Evolutionary conservation across 2,329 filamentous ascomycete genomes (phyloP), one percentile per base, ranked within the genome.

Genomic region (Trichoderma afroharzianum): DNA sequence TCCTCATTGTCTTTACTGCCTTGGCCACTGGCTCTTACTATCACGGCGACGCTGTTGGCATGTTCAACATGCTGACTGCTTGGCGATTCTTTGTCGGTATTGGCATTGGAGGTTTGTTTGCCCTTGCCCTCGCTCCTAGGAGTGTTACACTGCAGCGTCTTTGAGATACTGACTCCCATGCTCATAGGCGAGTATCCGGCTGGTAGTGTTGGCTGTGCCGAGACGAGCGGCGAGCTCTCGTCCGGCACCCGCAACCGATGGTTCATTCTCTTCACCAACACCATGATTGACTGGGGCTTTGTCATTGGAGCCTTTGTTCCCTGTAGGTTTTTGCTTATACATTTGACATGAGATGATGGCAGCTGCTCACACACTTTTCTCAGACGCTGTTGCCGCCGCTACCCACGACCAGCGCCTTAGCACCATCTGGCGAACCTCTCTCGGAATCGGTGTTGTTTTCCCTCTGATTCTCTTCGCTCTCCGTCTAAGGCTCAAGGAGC

Each of bases 191-290:
- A 95, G 80, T 95, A 94, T 76, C 93, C 93, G 0, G 92, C 93
- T 55, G 95, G 95, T 4, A 93, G 90, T 72, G 95, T 98, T 0
- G 93, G 92, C 2, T 92, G 90, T 68, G 93, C 94, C 3, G 95
- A 98, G 81, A 92, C 91, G 5, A 95, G 92, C 0, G 93, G 93
- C 26, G 93, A 97, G 79, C 85, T 98, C 72, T 93, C 94, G 80
- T 81, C 83, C 18, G 95, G 95, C 12, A 91, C 92, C 18, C 87
- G 95, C n/a, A 95, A 98, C 79, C 87, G 92, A 50, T 97, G 94
- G 93, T 98, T 95, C 78, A 93, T 95, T 76, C 85, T 97, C 74
- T 97, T 96, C 80, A 97, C 93, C 61, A 97, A 97, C 81, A 89
- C 92, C 28, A 92, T 94, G 85, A 97, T 97, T 72, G 93, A 97